Evolutionary conservation across 345 rosid genomes (phyloP).

Genomic region (Salix suchowensis): DNA sequence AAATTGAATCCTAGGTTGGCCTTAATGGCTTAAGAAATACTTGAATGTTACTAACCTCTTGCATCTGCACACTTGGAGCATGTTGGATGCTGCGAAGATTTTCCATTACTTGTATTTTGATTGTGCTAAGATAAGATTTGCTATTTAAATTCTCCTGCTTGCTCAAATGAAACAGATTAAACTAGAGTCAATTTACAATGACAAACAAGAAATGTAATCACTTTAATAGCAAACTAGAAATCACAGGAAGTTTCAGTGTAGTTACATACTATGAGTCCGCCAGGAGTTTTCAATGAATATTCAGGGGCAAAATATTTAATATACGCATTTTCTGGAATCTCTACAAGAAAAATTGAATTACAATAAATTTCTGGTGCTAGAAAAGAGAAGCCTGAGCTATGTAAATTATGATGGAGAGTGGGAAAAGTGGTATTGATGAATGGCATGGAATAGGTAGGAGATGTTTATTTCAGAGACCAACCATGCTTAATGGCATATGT

Average conservation of each 20-base stretch:
- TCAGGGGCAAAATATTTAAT: conserved; percentile 87
- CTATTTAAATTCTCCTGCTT: conserved; percentile 85
- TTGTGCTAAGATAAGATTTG: conserved; percentile 76
- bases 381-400: not conserved
- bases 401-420: not conserved
- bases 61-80: conserved; percentile 94
- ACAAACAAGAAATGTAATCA: not conserved
- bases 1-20: not conserved
- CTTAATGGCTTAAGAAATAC: not conserved
- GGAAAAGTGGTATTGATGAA: not conserved
- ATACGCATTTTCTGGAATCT: conserved; percentile 87
- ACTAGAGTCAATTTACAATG: not conserved
- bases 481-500: not conserved
- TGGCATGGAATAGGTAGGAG: not conserved
- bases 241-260: not conserved
- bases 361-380: not conserved
- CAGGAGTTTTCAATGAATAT: conserved; percentile 72
- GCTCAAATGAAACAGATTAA: conserved; percentile 16
- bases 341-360: conserved; percentile 39
- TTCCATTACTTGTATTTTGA: conserved; percentile 85
- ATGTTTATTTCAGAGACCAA: not conserved
- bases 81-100: conserved; percentile 86
- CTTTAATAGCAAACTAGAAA: not conserved
- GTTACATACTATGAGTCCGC: conserved; percentile 67
- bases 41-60: conserved; percentile 57